phyloP scores from a whole-genome alignment of 2,329 filamentous ascomycete species.

The Cytospora piceicola region DNA sequence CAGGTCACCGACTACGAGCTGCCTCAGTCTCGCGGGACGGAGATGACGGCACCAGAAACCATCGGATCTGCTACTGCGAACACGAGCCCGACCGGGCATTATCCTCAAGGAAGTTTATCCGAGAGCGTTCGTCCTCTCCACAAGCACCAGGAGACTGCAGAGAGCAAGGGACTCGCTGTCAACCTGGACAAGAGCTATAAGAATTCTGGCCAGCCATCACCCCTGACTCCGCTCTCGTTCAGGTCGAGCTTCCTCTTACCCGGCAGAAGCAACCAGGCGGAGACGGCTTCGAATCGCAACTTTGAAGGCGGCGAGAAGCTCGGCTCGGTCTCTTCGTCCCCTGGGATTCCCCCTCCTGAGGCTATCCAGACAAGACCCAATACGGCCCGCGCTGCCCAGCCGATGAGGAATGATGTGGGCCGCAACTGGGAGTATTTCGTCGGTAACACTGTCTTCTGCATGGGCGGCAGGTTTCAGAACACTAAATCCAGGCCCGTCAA shows the following conservation, averaged over 20 bases:
- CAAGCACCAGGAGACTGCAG: constrained; percentile 52
- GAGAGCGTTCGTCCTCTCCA: constrained; percentile 82
- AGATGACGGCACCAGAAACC: constrained; percentile 65
- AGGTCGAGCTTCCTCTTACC: constrained; percentile 74
- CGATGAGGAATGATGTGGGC: constrained; percentile 50
- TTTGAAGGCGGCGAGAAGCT: constrained; percentile 77
- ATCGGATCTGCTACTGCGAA: constrained; percentile 76
- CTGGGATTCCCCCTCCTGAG: constrained; percentile 52
- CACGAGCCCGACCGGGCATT: constrained; percentile 70
- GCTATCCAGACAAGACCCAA: constrained; percentile 29
- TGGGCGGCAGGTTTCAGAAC: constrained; percentile 86
- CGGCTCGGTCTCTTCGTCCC: constrained; percentile 79
- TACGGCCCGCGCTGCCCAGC: constrained; percentile 40
- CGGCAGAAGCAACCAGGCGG: constrained; percentile 55
- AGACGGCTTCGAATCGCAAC: constrained; percentile 57
- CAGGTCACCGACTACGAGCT: constrained; percentile 23
- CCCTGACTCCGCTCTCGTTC: constrained; percentile 75
- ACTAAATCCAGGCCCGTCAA: constrained; percentile 87
- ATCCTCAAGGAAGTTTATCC: constrained; percentile 64
- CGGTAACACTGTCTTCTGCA: constrained; percentile 89
- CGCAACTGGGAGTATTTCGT: constrained; percentile 91
- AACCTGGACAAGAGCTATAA: constrained; percentile 66
- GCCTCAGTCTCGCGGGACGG: constrained; percentile 42
- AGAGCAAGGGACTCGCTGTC: constrained; percentile 53
- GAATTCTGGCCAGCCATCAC: constrained; percentile 57